Evolutionary conservation across 208 protist genomes (phyloP).

Genomic region (Naegleria lovaniensis): DNA sequence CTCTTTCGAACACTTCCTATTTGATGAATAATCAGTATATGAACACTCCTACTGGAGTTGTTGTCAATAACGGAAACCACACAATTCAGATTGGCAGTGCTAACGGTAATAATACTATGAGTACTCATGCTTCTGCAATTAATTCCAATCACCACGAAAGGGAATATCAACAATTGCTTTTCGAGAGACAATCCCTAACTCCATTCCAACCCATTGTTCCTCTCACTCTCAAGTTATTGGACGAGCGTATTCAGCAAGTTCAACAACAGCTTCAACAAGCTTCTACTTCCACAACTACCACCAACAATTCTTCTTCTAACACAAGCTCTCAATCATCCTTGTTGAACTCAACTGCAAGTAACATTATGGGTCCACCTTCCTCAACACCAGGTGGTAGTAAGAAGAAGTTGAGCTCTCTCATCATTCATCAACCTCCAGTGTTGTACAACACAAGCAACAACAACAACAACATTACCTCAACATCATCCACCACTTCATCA

Average conservation of each 20-base stretch:
- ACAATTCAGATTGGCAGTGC: too few relatives aligned
- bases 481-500: too few relatives aligned
- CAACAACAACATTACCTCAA: too few relatives aligned
- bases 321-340: not conserved
- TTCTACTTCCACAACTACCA: not conserved
- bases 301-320: not conserved
- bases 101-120: too few relatives aligned
- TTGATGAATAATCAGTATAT: too few relatives aligned
- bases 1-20: too few relatives aligned
- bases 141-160: not conserved
- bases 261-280: not conserved
- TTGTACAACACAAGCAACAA: not conserved
- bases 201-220: not conserved
- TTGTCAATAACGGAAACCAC: too few relatives aligned
- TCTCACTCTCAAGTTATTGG: not conserved
- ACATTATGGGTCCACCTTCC: not conserved
- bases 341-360: too few relatives aligned
- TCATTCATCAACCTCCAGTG: not conserved
- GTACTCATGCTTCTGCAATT: not conserved
- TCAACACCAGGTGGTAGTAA: not conserved
- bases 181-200: not conserved
- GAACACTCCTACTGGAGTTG: too few relatives aligned
- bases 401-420: not conserved
- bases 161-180: not conserved
- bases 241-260: not conserved